Base-by-base conservation (phyloP, 2,329 filamentous ascomycete species). In the Calycina herbarum region DNA sequence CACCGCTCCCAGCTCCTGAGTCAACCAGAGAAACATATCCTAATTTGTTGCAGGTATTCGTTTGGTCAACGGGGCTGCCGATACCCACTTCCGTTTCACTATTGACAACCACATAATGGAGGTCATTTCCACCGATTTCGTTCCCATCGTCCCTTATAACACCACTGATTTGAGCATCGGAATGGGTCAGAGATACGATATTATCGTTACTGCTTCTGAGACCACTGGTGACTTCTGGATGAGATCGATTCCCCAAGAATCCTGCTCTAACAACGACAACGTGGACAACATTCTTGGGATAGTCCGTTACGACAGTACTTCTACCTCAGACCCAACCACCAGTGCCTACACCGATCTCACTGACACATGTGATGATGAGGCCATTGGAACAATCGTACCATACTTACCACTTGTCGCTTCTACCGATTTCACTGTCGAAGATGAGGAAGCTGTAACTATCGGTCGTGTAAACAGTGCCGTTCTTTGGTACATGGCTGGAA, bases 51-150 rank as follows among this genome's bases (percentile, higher is more conserved):
- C 20, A 20, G 78, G 79, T 24, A 66, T 85, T 42, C 74, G 82
- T 2, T 69, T 85, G 2, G 73, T 84, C 60, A 83, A 83, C 68
- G 76, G 73, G 17, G 81, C 66, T 70, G 75, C 86, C 6, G 67
- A 67, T 40, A 78, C 77, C 35, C 76, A 76, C 65, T 79, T 80
- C 68, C 73, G 74, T 33, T 77, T 85, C 69, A 77, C 76, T 51
- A 82, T 85, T 62, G 83, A 85, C 70, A 81, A 83, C 65, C 86
- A 89, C 33, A 56, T 57, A 3, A 71, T 85, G 1, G 88, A 87
- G 0, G 84, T 82, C 5, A 80, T 91, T 58, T 87, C 88, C 77
- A 91, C 90, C 73, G 81, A 88, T 57, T 73, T 80, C 8, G 83
- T 88, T 0, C 84, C 85, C 0, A 79, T 88, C 84, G 11, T 79